Base-by-base conservation (phyloP, 1,139 yeast genomes). In the Torulaspora globosa region DNA sequence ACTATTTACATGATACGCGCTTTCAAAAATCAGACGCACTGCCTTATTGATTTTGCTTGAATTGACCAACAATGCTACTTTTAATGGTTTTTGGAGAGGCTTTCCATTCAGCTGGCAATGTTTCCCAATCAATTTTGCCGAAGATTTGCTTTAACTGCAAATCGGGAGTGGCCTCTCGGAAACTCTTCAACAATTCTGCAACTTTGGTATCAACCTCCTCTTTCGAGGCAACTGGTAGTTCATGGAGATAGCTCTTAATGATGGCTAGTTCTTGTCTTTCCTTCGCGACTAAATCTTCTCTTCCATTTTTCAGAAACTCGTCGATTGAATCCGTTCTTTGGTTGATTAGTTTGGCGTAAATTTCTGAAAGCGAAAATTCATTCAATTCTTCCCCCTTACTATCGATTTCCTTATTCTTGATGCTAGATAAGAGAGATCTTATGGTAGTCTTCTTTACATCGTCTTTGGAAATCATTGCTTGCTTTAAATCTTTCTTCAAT, bases 401-500 rank as follows among this genome's bases (percentile, higher is more conserved):
- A 36, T 76, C 79, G 44, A 81, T 76, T 56, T 80, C 84, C 43
- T 75, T 70, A 63, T 82, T 81, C 64, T 82, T 81, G 51, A 80
- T 74, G 14, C 74, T 75, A 4, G 84, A 71, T 59, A 82, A 66
- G 9, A 82, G 69, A 11, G 77, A 71, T 52, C 81, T 72, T 35
- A 81, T 71, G 1, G 83, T 80, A 41, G 76, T 79, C 57, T 80
- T 80, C 52, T 64, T 62, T 11, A 53, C n/a, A 8, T 55, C 57
- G 44, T 76, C 73, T 52, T 75, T 78, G 28, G 69, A 67, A 47
- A 75, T 58, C 72, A 78, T 76, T 9, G 78, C 75, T 10, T 61
- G 53, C 55, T 78, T 78, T 42, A 78, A 62, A 52, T 76, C 82
- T 15, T 64, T 63, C 60, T 78, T 75, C 41, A 78, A 58, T 0